Evolutionary conservation across 805 yeast genomes (phyloP), one percentile per base, ranked within the genome.

Genomic region (Candida taoyuanica): DNA sequence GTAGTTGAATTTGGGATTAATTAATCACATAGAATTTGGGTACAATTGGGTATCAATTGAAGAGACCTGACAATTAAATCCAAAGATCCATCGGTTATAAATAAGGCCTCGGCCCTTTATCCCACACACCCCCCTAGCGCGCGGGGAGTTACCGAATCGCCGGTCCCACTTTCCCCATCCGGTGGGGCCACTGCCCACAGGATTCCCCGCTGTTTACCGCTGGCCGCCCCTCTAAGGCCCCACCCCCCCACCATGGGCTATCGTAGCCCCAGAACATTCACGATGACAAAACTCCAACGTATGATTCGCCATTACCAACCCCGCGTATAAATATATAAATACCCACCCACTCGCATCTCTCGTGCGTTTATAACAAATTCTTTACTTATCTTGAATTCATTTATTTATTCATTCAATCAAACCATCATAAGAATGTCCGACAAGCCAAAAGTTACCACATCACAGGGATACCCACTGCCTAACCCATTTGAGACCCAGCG

Each of bases 401-500:
- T 20, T 17, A 19, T n/a, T 21, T 3, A 20, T 17, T 15, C 16
- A 29, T 5, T 8, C 11, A 15, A 34, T 30, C 18, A 36, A 45
- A 24, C 43, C 17, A 34, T 36, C 31, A 41, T 15, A 7, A 15
- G 28, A 25, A 25, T 12, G 14, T 12, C 40, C 37, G 44, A 40
- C 33, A 43, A 49, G 50, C 83, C 87, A 37, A 69, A 67, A 18
- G 80, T 70, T 56, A 81, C 91, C 3, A 83, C 84, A 41, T 73
- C 87, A 33, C 78, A 76, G 56, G 94, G 94, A 34, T 70, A 73
- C 52, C 91, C 93, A n/a, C 72, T 82, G 39, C 75, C 81, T 25
- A 84, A 81, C 52, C 78, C 89, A 5, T 81, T 80, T 53, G 83
- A 85, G 32, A 77, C 88, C 4, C 88, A 83, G 59, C 71, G 93